Evolutionary conservation across 164 flowering plant species (phyloP).

Genomic region (Piper longum): DNA sequence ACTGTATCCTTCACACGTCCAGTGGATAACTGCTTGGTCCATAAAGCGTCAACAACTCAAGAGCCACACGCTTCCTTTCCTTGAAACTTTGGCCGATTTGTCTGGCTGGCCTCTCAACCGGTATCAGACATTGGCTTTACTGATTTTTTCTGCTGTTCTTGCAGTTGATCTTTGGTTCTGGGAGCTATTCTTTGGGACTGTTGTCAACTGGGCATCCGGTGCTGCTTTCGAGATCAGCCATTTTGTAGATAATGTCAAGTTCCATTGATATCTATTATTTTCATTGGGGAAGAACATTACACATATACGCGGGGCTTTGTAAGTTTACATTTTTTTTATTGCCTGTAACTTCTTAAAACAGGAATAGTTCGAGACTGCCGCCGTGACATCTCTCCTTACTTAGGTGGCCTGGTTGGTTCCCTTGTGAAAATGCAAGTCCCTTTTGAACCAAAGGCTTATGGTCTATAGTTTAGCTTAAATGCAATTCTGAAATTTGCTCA

Average conservation of each 20-base stretch:
- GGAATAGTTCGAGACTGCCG: not conserved
- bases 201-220: conserved; percentile 43
- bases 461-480: no score
- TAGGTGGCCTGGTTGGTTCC: no score
- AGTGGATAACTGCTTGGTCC: conserved; percentile 97
- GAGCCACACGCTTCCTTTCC: conserved; percentile 53
- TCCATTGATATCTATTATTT: not conserved
- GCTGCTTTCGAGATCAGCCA: conserved; percentile 30
- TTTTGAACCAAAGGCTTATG: no score
- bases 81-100: conserved; percentile 49
- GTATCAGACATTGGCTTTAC: conserved; percentile 76
- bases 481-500: no score
- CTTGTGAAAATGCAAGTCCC: no score
- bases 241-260: conserved; percentile 20
- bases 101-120: conserved; percentile 88
- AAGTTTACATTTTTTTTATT: not conserved
- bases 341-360: not conserved
- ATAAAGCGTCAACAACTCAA: conserved; percentile 39
- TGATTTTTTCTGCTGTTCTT: conserved; percentile 67
- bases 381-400: not conserved
- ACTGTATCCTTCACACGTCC: conserved; percentile 52
- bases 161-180: conserved; percentile 95
- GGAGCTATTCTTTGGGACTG: conserved; percentile 71
- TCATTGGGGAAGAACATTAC: not conserved
- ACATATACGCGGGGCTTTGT: conserved; percentile 1